These are phyloP conservation scores for Suillus lakei DNA, from an alignment of 768 basidiomycete species.

Conservation along the genomic window DNA sequence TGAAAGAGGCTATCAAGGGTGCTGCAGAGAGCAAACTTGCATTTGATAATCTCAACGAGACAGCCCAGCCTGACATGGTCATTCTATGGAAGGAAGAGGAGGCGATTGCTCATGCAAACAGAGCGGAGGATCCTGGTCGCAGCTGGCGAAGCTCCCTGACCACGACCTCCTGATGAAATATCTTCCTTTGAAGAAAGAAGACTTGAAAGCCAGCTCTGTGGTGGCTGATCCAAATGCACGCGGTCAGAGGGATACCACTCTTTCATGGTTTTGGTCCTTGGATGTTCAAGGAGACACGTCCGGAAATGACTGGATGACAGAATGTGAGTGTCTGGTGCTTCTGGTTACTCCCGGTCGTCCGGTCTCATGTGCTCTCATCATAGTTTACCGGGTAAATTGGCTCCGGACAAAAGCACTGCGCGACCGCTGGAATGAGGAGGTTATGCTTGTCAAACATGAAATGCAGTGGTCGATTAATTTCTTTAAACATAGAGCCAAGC, in stretches of 20 bases:
- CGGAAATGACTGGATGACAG: conserved; percentile 13
- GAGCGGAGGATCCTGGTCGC: not conserved
- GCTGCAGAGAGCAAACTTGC: not conserved
- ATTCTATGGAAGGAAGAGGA: conserved; percentile 6
- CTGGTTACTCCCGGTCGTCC: not conserved
- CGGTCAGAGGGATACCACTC: conserved; percentile 5
- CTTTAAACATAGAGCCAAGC: not conserved
- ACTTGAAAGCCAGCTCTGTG: conserved; percentile 11
- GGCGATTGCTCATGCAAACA: not conserved
- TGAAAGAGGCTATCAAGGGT: conserved; percentile 2
- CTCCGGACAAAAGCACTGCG: conserved; percentile 9
- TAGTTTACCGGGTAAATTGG: conserved; percentile 15
- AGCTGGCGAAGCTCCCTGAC: conserved; percentile 1
- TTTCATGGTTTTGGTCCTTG: conserved; percentile 18
- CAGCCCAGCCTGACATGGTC: not conserved
- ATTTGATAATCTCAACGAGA: not conserved
- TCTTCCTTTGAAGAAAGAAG: not conserved
- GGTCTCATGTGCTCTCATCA: not conserved
- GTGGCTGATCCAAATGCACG: conserved; percentile 10
- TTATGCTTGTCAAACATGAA: not conserved
- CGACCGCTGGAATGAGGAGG: conserved; percentile 13
- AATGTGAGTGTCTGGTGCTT: conserved; percentile 9
- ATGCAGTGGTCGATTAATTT: conserved; percentile 1
- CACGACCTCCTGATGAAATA: not conserved
- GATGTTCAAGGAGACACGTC: conserved; percentile 5